These are phyloP conservation scores for Ustilago sp. DNA, from an alignment of 1,284 basidiomycete genomes.

Conservation along the genomic window DNA sequence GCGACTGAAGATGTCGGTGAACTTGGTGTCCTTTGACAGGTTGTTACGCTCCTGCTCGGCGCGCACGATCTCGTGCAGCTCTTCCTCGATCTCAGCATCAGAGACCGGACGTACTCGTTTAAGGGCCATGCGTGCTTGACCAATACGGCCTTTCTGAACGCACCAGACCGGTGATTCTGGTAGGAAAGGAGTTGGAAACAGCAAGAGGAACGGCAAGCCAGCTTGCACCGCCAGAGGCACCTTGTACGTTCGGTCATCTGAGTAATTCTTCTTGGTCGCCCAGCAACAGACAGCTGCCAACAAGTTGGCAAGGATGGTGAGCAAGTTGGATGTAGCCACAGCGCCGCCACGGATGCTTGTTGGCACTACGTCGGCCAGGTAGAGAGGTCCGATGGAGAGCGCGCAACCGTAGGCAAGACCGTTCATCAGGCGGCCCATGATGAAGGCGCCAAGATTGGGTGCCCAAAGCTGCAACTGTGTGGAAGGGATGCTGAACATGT, in stretches of 20 bases:
- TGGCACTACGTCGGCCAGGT: constrained; percentile 57
- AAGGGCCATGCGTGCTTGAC: constrained; percentile 46
- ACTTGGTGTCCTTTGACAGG: constrained; percentile 40
- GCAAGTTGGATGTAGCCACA: constrained; percentile 53
- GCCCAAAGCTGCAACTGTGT: constrained; percentile 60
- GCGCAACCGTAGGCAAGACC: constrained; percentile 56
- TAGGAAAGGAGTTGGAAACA: constrained; percentile 43
- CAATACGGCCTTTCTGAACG: constrained; percentile 55
- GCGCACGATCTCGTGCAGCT: constrained; percentile 45
- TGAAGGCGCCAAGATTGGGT: constrained; percentile 57
- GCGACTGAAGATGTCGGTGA: constrained; percentile 55
- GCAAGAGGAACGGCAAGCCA: constrained; percentile 43
- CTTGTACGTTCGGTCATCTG: constrained; percentile 39
- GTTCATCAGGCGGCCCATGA: constrained; percentile 59
- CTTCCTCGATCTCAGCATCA: constrained; percentile 50
- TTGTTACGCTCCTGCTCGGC: constrained; percentile 54
- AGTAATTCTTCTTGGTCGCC: constrained; percentile 38
- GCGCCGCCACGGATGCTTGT: constrained; percentile 55
- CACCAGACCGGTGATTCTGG: constrained; percentile 58
- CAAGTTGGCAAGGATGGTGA: constrained; percentile 54
- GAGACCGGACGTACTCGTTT: constrained; percentile 42
- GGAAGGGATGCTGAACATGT: constrained; percentile 54
- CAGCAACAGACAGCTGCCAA: constrained; percentile 55
- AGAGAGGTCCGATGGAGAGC: constrained; percentile 55
- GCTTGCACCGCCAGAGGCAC: constrained; percentile 56